Conservation (phyloP, 257 asterid genomes). For the Orobanche coerulescens region DNA sequence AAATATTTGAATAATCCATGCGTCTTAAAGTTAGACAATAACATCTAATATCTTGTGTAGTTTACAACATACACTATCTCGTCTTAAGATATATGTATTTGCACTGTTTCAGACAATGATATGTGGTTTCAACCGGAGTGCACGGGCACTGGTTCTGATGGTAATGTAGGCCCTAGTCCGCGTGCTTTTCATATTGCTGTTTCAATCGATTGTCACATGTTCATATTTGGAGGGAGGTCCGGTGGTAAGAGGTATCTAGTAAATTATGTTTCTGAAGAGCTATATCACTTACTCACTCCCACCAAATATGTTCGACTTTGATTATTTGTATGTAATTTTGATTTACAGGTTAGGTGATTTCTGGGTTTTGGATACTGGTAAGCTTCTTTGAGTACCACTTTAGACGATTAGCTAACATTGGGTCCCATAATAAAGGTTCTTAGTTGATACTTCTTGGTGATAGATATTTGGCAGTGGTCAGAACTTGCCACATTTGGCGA, state of each 20-base stretch:
- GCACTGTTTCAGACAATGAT: constrained; percentile 59
- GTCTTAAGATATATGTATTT: constrained; percentile 16
- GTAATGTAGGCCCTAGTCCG: constrained; percentile 69
- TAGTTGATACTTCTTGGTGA: constrained; percentile 18
- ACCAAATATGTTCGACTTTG: no score
- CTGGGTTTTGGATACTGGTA: constrained; percentile 99
- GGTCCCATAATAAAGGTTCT: constrained; percentile 16
- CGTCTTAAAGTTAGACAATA: neutral
- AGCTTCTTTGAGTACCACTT: constrained; percentile 20
- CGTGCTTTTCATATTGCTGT: constrained; percentile 92
- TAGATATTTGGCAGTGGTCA: constrained; percentile 99
- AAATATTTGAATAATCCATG: no score
- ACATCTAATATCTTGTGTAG: neutral
- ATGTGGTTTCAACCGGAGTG: constrained; percentile 92
- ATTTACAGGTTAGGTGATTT: constrained; percentile 87
- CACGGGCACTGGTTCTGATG: constrained; percentile 76
- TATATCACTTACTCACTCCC: no score
- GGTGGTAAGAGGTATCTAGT: constrained; percentile 64
- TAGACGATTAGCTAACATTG: neutral
- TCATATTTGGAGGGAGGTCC: constrained; percentile 92
- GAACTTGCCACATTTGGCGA: constrained; percentile 97
- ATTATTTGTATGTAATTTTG: no score
- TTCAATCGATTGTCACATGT: constrained; percentile 87
- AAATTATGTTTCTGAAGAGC: neutral
- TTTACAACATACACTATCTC: neutral